These are phyloP conservation scores for Penicillium vulpinum DNA, from an alignment of 2,329 filamentous ascomycete genomes.

Conservation along the genomic window DNA sequence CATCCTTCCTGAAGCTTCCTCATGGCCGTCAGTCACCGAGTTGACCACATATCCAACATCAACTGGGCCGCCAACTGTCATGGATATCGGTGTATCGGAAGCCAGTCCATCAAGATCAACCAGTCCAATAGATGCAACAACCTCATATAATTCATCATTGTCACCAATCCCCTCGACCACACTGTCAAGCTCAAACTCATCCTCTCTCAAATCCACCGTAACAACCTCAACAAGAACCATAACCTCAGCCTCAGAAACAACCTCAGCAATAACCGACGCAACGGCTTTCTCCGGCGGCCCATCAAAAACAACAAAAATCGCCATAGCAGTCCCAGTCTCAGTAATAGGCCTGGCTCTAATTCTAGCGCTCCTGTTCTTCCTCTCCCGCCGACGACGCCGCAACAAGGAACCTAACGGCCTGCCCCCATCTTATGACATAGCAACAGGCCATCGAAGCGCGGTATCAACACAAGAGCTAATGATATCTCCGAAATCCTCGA, in stretches of 20 bases:
- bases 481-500: background rate
- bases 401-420: slow-evolving; percentile 4
- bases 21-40: background rate
- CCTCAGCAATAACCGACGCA: background rate
- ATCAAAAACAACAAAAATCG: slow-evolving; percentile 29
- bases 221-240: background rate
- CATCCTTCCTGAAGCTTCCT: background rate
- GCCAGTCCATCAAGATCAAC: background rate
- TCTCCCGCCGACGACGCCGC: slow-evolving; percentile 25
- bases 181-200: background rate
- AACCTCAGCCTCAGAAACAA: background rate
- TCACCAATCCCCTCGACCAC: background rate
- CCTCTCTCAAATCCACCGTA: background rate
- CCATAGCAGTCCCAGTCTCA: slow-evolving; percentile 37
- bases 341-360: slow-evolving; percentile 30
- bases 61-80: background rate
- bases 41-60: background rate
- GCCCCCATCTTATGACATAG: slow-evolving; percentile 8
- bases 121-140: background rate
- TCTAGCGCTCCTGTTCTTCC: slow-evolving; percentile 26
- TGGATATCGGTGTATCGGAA: background rate
- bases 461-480: slow-evolving; percentile 18
- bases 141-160: background rate
- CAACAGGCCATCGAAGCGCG: slow-evolving; percentile 6
- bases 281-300: slow-evolving; percentile 7